A percentile compares a stretch with the other conserved stretches of the same genome.
Evolutionary conservation across 108 stramenopile species (phyloP).

Genomic region (Fragilariopsis cylindrus): DNA sequence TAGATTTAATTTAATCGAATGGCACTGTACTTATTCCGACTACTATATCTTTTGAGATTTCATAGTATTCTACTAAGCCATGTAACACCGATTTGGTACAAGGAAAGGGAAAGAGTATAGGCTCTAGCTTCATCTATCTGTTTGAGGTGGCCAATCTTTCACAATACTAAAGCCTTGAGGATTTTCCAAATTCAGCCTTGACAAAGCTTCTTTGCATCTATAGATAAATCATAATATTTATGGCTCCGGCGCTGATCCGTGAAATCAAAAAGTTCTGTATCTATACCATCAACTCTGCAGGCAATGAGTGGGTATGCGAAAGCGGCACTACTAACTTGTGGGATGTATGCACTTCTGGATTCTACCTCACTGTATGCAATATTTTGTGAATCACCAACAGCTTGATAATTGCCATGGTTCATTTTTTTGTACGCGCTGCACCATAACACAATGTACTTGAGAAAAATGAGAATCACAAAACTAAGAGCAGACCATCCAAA

Average conservation of each 20-base stretch:
- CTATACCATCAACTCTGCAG: conserved; percentile 62
- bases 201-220: conserved; percentile 62
- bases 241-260: conserved; percentile 63
- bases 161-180: conserved; percentile 42
- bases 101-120: too few relatives aligned
- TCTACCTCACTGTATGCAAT: conserved; percentile 62
- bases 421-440: background rate
- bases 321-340: conserved; percentile 57
- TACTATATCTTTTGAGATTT: too few relatives aligned
- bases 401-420: background rate
- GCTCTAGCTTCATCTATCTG: background rate
- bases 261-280: conserved; percentile 71
- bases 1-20: background rate
- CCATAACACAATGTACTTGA: conserved; percentile 7
- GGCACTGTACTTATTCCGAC: too few relatives aligned
- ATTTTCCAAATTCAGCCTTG: conserved; percentile 21
- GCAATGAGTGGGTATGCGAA: conserved; percentile 81
- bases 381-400: conserved; percentile 50
- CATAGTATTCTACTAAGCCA: too few relatives aligned
- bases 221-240: conserved; percentile 69
- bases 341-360: conserved; percentile 58
- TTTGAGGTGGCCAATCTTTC: conserved; percentile 35
- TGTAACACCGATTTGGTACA: too few relatives aligned
- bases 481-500: conserved; percentile 63
- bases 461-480: conserved; percentile 1